Conservation (phyloP, 768 basidiomycete genomes). For the Cystobasidiopsis lactophilus region DNA sequence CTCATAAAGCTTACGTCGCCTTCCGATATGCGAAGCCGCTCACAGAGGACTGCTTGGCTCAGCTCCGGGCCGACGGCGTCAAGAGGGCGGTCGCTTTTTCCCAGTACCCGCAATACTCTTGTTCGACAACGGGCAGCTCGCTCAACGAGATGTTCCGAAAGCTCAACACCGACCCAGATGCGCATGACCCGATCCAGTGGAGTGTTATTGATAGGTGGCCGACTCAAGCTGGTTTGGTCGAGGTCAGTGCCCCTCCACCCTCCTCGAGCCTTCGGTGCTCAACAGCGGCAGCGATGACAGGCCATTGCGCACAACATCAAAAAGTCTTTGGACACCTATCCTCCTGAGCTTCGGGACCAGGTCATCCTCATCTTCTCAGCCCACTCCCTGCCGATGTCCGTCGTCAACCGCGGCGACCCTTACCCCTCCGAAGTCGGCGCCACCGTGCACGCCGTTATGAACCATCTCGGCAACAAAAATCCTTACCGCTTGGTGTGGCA, state of each 20-base stretch:
- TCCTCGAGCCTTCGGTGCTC: not conserved
- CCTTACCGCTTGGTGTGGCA: conserved; percentile 95
- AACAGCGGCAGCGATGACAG: conserved; percentile 27
- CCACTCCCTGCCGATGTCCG: conserved; percentile 90
- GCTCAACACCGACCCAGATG: conserved; percentile 32
- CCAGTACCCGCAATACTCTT: conserved; percentile 97
- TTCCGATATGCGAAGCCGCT: conserved; percentile 80
- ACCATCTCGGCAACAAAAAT: conserved; percentile 40
- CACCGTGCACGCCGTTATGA: conserved; percentile 82
- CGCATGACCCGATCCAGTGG: too few species aligned
- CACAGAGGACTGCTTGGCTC: conserved; percentile 54
- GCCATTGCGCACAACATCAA: conserved; percentile 77
- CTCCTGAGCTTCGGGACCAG: conserved; percentile 43
- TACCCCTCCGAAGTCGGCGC: conserved; percentile 89
- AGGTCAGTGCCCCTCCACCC: conserved; percentile 34
- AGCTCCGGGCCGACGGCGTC: conserved; percentile 78
- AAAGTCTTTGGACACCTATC: conserved; percentile 54
- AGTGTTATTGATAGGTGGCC: conserved; percentile 98
- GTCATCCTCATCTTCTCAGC: conserved; percentile 84
- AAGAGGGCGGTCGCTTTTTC: conserved; percentile 83
- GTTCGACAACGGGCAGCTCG: conserved; percentile 93
- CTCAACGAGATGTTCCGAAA: conserved; percentile 67
- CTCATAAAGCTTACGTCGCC: conserved; percentile 86
- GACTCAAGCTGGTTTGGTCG: conserved; percentile 77
- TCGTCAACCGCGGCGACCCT: conserved; percentile 96